Evolutionary conservation across 345 rosid species (phyloP), one percentile per base, ranked within the genome.

Genomic region (Acer campestre): DNA sequence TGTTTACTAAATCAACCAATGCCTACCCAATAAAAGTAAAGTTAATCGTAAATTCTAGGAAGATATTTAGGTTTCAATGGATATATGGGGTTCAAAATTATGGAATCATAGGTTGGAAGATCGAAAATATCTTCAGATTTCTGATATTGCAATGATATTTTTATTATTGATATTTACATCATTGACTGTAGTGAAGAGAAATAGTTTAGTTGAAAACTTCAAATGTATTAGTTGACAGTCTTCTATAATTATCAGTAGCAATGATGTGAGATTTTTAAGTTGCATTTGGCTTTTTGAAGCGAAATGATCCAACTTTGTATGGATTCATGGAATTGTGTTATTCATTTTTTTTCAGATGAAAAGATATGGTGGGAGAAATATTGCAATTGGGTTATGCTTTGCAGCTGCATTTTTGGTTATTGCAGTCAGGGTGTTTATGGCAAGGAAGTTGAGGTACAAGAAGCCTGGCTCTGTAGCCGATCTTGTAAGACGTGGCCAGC

Each of bases 401-500:
- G 84, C 85, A 22, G 81, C 91, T 85, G 89, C 94, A 63, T 74
- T 91, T 65, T 48, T 92, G 75, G 56, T 89, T 56, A 71, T 91
- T 77, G 85, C 81, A 27, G 67, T 88, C 75, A 85, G 97, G 80
- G 85, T 77, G 22, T 82, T 65, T 53, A 75, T 80, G n/a, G 76
- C 71, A 7, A 86, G 90, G 80, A 87, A 84, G 84, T 85, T 87
- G 20, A 89, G 80, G 81, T 56, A 84, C 12, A 80, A 75, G 48
- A 88, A 29, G 63, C 84, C 89, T 65, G 97, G 99, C 74, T 86
- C 98, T 10, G 95, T 93, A 23, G 90, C 95, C 71, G 99, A 95
- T 86, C 98, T 95, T 77, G 99, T 95, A 74, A 92, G 97, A 80
- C 97, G 98, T 13, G 98, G 99, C 79, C 98, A 95, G 84, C 86